Percentiles rank a stretch among this genome's conserved stretches.
These are phyloP conservation scores for Thuja plicata DNA, from an alignment of 83 land plant species.

Conservation along the genomic window DNA sequence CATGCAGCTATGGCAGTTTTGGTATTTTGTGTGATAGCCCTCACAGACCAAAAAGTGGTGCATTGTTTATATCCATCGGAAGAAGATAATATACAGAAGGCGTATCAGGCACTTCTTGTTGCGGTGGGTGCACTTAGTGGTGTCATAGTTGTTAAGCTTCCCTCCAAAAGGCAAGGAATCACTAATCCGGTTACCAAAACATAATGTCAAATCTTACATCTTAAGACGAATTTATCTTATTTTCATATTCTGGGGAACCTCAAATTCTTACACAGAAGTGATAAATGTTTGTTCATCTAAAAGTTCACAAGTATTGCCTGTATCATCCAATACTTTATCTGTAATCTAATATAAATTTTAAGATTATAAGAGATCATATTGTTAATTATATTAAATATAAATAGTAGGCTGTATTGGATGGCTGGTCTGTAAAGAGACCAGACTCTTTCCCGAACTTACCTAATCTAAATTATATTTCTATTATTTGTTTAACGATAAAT, in stretches of 20 bases:
- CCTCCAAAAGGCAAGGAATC: background rate
- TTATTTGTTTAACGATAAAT: too few species aligned
- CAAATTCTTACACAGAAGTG: too few species aligned
- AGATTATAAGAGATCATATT: too few species aligned
- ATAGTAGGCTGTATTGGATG: too few species aligned
- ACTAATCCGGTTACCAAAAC: background rate
- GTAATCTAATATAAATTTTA: background rate
- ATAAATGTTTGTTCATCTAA: background rate
- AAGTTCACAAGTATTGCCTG: too few species aligned
- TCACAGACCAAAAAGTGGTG: background rate
- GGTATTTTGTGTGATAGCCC: background rate
- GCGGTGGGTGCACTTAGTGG: background rate
- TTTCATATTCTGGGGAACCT: too few species aligned
- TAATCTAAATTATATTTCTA: too few species aligned
- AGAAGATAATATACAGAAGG: background rate
- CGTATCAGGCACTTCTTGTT: background rate
- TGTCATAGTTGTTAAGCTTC: background rate
- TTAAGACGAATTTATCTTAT: too few species aligned
- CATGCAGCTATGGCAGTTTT: background rate
- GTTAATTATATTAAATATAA: too few species aligned
- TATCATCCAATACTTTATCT: background rate
- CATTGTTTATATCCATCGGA: background rate
- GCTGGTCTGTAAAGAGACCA: too few species aligned
- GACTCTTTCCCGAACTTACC: too few species aligned
- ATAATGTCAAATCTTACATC: background rate